phyloP scores from a whole-genome alignment of 1,284 basidiomycete species.

The Wallemia hederae region DNA sequence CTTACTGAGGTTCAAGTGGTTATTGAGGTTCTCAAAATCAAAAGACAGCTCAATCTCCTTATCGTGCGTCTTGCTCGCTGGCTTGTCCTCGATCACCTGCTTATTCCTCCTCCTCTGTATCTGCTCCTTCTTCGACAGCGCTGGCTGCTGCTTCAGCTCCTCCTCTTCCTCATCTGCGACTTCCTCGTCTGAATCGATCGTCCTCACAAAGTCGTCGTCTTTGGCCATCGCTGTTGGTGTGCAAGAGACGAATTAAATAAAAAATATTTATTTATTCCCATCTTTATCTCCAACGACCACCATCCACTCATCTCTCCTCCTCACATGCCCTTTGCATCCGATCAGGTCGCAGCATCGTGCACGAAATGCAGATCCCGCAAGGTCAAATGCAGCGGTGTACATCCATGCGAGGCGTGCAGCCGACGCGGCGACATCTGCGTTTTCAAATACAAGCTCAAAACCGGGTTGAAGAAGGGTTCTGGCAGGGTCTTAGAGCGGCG shows the following conservation, averaged over 20 bases:
- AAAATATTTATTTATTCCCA: too few species aligned
- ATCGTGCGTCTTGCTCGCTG: constrained; percentile 21
- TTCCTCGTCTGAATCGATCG: constrained; percentile 47
- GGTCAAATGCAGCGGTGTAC: neutral
- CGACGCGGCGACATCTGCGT: neutral
- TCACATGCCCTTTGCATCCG: too few species aligned
- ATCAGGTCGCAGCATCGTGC: neutral
- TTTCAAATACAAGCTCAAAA: neutral
- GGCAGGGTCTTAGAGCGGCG: neutral
- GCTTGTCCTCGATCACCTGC: neutral
- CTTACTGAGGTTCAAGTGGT: neutral
- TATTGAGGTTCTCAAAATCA: constrained; percentile 29
- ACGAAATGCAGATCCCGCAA: neutral
- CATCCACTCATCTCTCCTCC: too few species aligned
- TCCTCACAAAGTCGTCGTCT: constrained; percentile 38
- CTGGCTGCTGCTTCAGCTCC: constrained; percentile 6
- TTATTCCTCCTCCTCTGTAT: constrained; percentile 7
- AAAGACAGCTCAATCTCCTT: constrained; percentile 48
- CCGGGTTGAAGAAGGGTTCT: neutral
- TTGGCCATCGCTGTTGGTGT: neutral
- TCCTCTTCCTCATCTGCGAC: constrained; percentile 11
- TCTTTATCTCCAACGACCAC: too few species aligned
- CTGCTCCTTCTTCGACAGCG: constrained; percentile 9
- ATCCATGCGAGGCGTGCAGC: neutral
- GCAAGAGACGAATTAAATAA: too few species aligned